Conservation (phyloP, 129 eudicot genomes). For the carrot (Daucus carota) region DNA sequence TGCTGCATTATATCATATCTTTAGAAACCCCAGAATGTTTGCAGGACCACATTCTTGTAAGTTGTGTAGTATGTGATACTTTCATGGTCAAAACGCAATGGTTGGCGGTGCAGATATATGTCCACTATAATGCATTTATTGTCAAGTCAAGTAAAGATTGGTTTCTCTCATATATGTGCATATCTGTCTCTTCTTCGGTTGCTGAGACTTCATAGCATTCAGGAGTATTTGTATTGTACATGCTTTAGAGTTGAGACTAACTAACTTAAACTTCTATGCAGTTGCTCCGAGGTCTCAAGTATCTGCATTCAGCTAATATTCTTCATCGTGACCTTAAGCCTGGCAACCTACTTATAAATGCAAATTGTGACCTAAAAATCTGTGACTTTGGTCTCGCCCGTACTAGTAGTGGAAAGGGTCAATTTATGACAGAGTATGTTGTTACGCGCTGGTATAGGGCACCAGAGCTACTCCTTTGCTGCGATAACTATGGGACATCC, state of each 20-base stretch:
- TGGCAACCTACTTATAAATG: slow-evolving; percentile 47
- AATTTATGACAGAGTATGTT: slow-evolving; percentile 52
- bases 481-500: slow-evolving; percentile 49
- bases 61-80: background rate
- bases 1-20: background rate
- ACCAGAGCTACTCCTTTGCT: slow-evolving; percentile 50
- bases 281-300: slow-evolving; percentile 50
- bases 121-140: background rate
- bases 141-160: background rate
- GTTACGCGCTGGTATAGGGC: slow-evolving; percentile 60
- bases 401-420: slow-evolving; percentile 41
- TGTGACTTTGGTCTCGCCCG: slow-evolving; percentile 53
- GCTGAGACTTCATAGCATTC: background rate
- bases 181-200: background rate
- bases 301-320: slow-evolving; percentile 51
- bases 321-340: slow-evolving; percentile 56
- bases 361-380: slow-evolving; percentile 43
- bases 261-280: slow-evolving; percentile 14
- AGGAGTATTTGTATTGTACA: background rate
- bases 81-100: background rate
- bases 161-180: background rate
- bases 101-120: background rate
- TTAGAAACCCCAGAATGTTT: background rate
- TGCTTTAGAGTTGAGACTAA: background rate
- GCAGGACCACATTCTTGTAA: background rate